phyloP scores from a whole-genome alignment of 1,139 yeast species.

The Taphrina betulina region DNA sequence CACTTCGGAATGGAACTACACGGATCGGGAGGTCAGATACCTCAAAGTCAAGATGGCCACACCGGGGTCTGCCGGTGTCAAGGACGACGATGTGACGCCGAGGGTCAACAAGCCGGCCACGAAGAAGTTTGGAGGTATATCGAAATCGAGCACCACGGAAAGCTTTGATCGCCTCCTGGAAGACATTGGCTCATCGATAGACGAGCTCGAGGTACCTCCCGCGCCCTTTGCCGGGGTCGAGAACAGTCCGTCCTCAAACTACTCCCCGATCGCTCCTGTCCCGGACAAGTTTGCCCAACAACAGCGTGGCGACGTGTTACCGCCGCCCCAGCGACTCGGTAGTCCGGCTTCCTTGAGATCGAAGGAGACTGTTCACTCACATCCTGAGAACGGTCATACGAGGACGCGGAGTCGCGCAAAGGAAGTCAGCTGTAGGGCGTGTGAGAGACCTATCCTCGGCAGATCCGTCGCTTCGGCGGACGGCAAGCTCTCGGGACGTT shows the following conservation, averaged over 20 bases:
- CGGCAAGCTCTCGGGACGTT: constrained; percentile 73
- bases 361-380: constrained; percentile 7
- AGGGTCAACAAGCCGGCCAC: neutral
- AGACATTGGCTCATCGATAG: constrained; percentile 30
- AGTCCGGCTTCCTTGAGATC: constrained; percentile 21
- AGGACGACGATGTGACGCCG: neutral
- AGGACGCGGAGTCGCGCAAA: neutral
- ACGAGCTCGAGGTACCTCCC: constrained; percentile 8
- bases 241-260: constrained; percentile 21
- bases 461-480: constrained; percentile 75
- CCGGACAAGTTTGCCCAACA: neutral
- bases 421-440: constrained; percentile 47
- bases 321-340: constrained; percentile 3
- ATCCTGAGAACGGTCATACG: neutral
- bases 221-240: neutral
- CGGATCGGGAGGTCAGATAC: constrained; percentile 4
- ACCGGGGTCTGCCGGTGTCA: neutral
- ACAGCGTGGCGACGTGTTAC: neutral
- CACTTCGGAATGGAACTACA: neutral
- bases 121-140: neutral
- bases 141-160: constrained; percentile 12
- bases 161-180: constrained; percentile 26
- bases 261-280: constrained; percentile 18
- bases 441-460: constrained; percentile 53
- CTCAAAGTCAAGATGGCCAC: constrained; percentile 8